These are phyloP conservation scores for Trichoderma orchidacearum DNA, from an alignment of 495 filamentous ascomycete genomes.

Conservation along the genomic window DNA sequence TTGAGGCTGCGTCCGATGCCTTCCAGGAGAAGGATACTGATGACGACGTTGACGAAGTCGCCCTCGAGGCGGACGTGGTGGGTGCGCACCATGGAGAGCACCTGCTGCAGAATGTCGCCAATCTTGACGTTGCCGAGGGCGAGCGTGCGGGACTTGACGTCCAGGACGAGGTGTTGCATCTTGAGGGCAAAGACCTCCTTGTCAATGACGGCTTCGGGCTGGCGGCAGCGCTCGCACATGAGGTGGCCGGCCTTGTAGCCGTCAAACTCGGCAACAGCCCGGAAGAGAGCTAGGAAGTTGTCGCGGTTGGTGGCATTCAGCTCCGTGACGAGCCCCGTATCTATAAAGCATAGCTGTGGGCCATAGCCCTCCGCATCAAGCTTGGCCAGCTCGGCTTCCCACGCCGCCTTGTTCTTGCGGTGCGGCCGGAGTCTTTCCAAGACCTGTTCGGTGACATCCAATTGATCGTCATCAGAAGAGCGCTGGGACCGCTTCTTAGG, in stretches of 20 bases:
- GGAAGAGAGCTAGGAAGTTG: conserved; percentile 96
- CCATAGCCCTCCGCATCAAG: conserved; percentile 87
- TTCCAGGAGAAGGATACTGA: conserved; percentile 85
- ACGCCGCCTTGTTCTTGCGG: conserved; percentile 40
- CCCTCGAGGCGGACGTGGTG: conserved; percentile 95
- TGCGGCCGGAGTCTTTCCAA: conserved; percentile 64
- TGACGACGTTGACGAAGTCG: conserved; percentile 97
- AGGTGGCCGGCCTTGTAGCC: conserved; percentile 89
- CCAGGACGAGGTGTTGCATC: conserved; percentile 90
- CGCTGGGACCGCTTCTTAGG: conserved; percentile 17
- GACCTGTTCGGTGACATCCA: conserved; percentile 80
- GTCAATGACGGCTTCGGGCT: conserved; percentile 79
- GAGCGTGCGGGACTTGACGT: conserved; percentile 79
- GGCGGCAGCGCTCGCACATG: conserved; percentile 90
- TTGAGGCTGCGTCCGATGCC: conserved; percentile 84
- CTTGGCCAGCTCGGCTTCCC: conserved; percentile 56
- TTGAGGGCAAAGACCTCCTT: conserved; percentile 81
- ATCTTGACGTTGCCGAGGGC: conserved; percentile 93
- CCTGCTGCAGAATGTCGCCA: conserved; percentile 83
- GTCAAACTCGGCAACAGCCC: conserved; percentile 90
- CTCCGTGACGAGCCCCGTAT: conserved; percentile 91
- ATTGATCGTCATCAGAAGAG: conserved; percentile 24
- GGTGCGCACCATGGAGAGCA: conserved; percentile 77
- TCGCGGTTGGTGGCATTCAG: conserved; percentile 71
- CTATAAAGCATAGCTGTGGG: conserved; percentile 94